Evolutionary conservation across 192 early-diverging fungal genomes (phyloP), one percentile per base, ranked within the genome.

Genomic region (Backusella mclennaniae): DNA sequence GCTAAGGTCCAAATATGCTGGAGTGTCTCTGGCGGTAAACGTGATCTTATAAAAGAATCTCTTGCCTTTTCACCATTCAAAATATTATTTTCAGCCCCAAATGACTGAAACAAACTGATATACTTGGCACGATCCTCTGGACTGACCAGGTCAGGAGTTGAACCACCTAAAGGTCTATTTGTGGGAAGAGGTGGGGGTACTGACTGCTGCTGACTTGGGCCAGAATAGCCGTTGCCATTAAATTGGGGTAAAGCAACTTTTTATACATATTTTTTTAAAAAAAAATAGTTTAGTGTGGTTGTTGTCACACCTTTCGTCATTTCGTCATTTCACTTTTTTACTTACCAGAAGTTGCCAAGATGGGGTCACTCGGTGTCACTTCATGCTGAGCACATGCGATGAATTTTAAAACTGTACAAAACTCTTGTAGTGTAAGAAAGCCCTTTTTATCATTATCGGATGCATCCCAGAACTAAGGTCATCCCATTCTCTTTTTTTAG

Each of bases 341-440:
- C 35, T 49, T 71, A 71, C 70, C 70, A 31, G 41, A 31, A 14
- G 70, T 71, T 49, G 42, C 39, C 70, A 71, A 49, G 76, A 41
- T 87, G 86, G 87, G 1, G 85, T 84, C 71, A 71, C 42, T 8
- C 15, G 70, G 35, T 15, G 74, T n/a, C 29, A 91, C 87, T 29
- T 92, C 93, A 56, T 86, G 87, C 80, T 98, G 97, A 23, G 89
- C 93, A 53, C 95, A 85, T 9, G 95, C 93, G 79, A 98, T 97
- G 73, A 97, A 84, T 79, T 97, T 98, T 75, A 97, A 77, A 7
- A 93, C 93, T 23, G 92, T 88, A 72, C 82, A 86, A 83, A 98
- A 98, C 44, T 88, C 92, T n/a, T 85, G 80, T 42, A 88, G 83
- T n/a, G 89, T 92, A 75, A 97, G 81, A 44, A 91, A 89, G 9